These are phyloP conservation scores for Penicillium janthinellum DNA, from an alignment of 2,329 filamentous ascomycete genomes.

Conservation along the genomic window DNA sequence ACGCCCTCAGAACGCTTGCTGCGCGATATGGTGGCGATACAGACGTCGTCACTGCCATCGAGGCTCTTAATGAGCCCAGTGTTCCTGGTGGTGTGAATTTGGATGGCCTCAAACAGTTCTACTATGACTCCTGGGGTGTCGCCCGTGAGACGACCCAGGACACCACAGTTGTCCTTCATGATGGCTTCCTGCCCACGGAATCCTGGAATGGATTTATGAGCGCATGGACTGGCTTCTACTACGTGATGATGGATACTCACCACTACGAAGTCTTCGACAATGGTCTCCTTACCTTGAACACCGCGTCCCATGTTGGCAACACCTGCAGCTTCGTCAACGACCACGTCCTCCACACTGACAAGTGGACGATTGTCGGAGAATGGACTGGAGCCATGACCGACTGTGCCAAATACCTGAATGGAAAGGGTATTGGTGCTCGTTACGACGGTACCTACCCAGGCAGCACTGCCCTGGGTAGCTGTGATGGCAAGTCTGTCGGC, in stretches of 20 bases:
- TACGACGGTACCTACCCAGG: conserved; percentile 57
- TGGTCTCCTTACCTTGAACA: conserved; percentile 41
- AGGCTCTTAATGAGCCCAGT: conserved; percentile 49
- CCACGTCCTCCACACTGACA: conserved; percentile 58
- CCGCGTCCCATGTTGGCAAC: conserved; percentile 55
- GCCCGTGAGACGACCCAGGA: conserved; percentile 49
- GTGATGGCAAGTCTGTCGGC: conserved; percentile 52
- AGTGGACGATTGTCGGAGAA: conserved; percentile 69
- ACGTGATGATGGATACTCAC: conserved; percentile 67
- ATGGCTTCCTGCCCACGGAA: conserved; percentile 48
- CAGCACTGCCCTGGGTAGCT: conserved; percentile 56
- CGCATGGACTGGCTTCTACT: conserved; percentile 44
- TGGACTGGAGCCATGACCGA: conserved; percentile 69
- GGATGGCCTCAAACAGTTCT: conserved; percentile 54
- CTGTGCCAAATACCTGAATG: conserved; percentile 57
- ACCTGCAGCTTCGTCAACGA: conserved; percentile 57
- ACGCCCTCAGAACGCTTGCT: conserved; percentile 60
- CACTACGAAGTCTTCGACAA: conserved; percentile 52
- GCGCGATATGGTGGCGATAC: conserved; percentile 59
- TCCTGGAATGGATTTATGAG: conserved; percentile 65
- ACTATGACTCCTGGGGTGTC: conserved; percentile 55
- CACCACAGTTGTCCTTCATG: conserved; percentile 58
- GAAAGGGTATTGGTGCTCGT: conserved; percentile 61
- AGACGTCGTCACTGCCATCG: conserved; percentile 59
- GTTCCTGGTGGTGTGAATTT: conserved; percentile 45